Base-by-base conservation (phyloP, 2,329 filamentous ascomycete species). In the Rhinocladiella similis region DNA sequence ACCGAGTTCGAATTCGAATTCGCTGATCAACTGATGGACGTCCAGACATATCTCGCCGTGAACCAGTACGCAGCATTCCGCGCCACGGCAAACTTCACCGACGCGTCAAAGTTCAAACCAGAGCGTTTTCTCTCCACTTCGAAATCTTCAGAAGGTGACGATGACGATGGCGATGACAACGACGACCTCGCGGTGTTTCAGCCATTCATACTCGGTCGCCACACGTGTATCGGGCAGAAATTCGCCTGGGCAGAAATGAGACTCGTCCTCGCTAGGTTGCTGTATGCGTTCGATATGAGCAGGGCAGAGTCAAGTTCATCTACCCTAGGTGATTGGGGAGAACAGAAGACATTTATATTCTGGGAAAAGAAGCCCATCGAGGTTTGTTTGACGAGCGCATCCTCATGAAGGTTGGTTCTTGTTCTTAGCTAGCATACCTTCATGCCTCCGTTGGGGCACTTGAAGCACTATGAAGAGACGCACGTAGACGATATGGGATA, bases 171-270 rank as follows among this genome's bases (percentile, higher is more conserved):
- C 22, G 63, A 62, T 46, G 64, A 63, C 50, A 25, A 18, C 25
- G 55, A 57, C 1, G 49, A 68, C 25, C 46, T 14, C 7, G 29
- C 64, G 4, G 67, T 67, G 3, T 81, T 75, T 61, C 81, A 65
- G 76, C 80, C 0, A 81, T 82, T 54, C 73, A 74, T 3, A 50
- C 77, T 2, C 79, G 80, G 0, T 75, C 80, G 5, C 68, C 53
- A 55, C 18, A 51, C 43, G 38, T 55, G 53, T 22, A 55, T 55
- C 14, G 53, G 49, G 13, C 45, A 50, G 43, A 79, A 76, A 54
- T 68, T 82, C 43, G 78, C 78, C 2, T 80, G 78, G 48, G 70
- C 75, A n/a, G 78, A 82, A 62, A 77, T 81, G 72, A 71, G 79
- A 5, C 65, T 79, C 5, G 76, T 81, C 35, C 64, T 82, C 7